Percentiles rank a stretch among this genome's conserved stretches.
Conservation (phyloP, 495 filamentous ascomycete species). For the Hyaloscypha finlandica region DNA sequence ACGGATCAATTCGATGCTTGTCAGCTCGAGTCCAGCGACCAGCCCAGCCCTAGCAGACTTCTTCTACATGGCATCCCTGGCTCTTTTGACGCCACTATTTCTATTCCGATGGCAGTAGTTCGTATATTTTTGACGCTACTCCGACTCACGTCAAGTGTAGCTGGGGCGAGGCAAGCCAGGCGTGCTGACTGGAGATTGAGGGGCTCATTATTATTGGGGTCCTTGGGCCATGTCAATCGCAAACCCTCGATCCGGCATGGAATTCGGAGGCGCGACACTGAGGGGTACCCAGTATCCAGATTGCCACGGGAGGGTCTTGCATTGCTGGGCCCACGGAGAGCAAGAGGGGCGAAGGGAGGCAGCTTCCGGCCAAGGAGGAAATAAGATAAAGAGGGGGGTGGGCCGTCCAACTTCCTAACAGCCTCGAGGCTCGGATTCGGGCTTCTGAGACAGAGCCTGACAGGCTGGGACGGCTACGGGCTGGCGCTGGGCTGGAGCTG, state of each 20-base stretch:
- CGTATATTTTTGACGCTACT: slow-evolving; percentile 26
- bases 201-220: not conserved
- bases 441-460: slow-evolving; percentile 3
- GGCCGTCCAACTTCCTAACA: not conserved
- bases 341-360: not conserved
- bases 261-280: not conserved
- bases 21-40: slow-evolving; percentile 26
- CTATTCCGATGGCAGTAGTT: slow-evolving; percentile 24
- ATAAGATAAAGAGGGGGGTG: not conserved
- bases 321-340: not conserved
- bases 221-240: not conserved
- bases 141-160: slow-evolving; percentile 7
- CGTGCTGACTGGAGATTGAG: slow-evolving; percentile 5
- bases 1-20: slow-evolving; percentile 33
- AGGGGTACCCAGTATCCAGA: not conserved
- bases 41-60: slow-evolving; percentile 32
- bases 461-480: not conserved
- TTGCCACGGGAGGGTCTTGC: not conserved
- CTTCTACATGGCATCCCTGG: slow-evolving; percentile 27
- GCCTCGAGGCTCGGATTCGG: slow-evolving; percentile 5
- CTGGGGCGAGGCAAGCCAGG: slow-evolving; percentile 1
- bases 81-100: slow-evolving; percentile 25
- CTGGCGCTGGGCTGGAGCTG: not conserved
- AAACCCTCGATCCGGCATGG: not conserved
- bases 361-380: not conserved